Conservation (phyloP, 345 rosid genomes). For the rapeseed (Brassica napus) region DNA sequence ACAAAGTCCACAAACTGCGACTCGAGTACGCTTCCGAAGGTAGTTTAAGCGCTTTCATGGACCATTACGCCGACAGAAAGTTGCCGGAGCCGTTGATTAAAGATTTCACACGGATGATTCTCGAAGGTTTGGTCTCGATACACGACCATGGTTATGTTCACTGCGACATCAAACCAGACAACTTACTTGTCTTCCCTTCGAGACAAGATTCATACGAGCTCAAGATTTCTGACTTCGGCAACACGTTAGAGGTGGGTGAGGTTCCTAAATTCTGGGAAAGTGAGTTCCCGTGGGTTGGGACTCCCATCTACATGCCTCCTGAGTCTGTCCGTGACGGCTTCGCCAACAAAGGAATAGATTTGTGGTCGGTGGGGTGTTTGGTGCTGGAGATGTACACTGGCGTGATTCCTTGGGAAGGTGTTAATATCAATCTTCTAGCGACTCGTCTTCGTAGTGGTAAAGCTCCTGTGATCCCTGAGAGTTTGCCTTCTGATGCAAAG, state of each 20-base stretch:
- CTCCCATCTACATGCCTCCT: background rate
- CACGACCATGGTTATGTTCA: background rate
- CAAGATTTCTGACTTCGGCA: background rate
- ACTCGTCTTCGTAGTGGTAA: background rate
- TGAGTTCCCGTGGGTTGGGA: background rate
- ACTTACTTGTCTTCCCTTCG: background rate
- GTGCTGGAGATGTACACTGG: background rate
- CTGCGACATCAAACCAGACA: background rate
- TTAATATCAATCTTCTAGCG: background rate
- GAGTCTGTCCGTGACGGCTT: background rate
- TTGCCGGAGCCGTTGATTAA: background rate
- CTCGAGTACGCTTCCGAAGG: constrained; percentile 6
- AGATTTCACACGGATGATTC: background rate
- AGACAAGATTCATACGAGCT: background rate
- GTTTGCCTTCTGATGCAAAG: background rate
- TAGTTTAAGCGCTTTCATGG: background rate
- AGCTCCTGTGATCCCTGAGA: background rate
- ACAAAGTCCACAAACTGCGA: background rate
- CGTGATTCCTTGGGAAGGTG: background rate
- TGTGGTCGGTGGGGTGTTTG: background rate
- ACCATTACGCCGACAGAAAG: background rate
- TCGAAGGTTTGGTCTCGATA: background rate
- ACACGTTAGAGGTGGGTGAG: background rate
- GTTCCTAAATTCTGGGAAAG: background rate
- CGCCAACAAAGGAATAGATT: background rate